A percentile compares a stretch with the other conserved stretches of the same genome.
phyloP scores from a whole-genome alignment of 495 filamentous ascomycete genomes.

The Ramalina peruviana region DNA sequence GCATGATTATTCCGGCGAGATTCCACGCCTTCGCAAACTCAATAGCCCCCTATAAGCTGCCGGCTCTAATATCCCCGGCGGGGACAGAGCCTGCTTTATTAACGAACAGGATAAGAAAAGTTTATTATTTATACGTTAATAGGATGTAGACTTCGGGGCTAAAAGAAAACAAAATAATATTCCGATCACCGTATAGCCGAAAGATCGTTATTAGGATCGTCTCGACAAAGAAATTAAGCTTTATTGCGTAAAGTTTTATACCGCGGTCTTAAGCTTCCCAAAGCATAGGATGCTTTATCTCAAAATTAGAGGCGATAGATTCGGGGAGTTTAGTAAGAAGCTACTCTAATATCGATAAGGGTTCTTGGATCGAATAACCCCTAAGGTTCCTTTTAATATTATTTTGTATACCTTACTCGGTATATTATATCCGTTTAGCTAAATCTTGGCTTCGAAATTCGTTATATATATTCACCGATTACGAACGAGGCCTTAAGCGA shows the following conservation, averaged over 20 bases:
- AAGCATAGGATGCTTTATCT: constrained; percentile 28
- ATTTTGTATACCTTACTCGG: constrained; percentile 21
- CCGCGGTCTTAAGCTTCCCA: constrained; percentile 26
- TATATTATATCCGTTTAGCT: constrained; percentile 21
- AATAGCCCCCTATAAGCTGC: constrained; percentile 25
- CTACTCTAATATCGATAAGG: constrained; percentile 24
- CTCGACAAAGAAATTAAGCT: constrained; percentile 31
- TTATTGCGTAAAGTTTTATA: constrained; percentile 23
- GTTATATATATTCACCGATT: constrained; percentile 3
- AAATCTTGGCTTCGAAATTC: constrained; percentile 9
- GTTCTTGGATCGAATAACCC: constrained; percentile 24
- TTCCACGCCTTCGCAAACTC: constrained; percentile 26
- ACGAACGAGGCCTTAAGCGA: constrained; percentile 8
- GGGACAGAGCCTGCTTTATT: constrained; percentile 21
- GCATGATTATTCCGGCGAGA: constrained; percentile 24
- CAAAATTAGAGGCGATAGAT: constrained; percentile 24
- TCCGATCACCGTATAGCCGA: constrained; percentile 11
- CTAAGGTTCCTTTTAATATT: constrained; percentile 26
- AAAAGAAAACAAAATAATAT: constrained; percentile 30
- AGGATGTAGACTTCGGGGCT: constrained; percentile 32
- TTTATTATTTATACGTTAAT: constrained; percentile 24
- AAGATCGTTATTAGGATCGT: constrained; percentile 21
- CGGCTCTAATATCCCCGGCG: constrained; percentile 16
- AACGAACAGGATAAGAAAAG: constrained; percentile 29
- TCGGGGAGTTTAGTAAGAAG: constrained; percentile 22